phyloP scores from a whole-genome alignment of 2,329 filamentous ascomycete genomes.

The Aspergillus melleus region DNA sequence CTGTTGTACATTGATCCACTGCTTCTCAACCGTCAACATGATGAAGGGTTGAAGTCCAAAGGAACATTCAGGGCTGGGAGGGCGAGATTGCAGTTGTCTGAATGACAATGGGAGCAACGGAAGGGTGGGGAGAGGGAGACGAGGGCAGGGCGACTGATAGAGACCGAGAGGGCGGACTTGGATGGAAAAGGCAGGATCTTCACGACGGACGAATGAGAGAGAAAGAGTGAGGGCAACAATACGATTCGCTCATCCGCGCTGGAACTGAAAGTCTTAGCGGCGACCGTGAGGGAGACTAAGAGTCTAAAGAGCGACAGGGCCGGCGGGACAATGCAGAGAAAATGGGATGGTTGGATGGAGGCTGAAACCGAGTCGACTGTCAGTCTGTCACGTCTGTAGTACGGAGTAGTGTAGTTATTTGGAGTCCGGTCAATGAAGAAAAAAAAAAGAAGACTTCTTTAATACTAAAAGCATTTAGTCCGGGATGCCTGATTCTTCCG shows the following conservation, averaged over 20 bases:
- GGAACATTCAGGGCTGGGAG: constrained; percentile 32
- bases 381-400: not conserved
- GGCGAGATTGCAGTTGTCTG: constrained; percentile 1
- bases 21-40: constrained; percentile 58
- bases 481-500: not conserved
- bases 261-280: not conserved
- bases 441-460: not conserved
- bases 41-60: constrained; percentile 21
- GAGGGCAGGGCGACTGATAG: constrained; percentile 1
- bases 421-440: too few relatives aligned
- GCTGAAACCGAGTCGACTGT: too few relatives aligned
- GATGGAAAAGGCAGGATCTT: constrained; percentile 23
- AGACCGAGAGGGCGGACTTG: constrained; percentile 11
- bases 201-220: constrained; percentile 10
- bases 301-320: not conserved
- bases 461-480: not conserved
- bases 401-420: not conserved
- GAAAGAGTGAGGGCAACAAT: not conserved
- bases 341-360: not conserved
- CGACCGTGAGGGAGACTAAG: not conserved
- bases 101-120: constrained; percentile 3
- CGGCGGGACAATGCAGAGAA: constrained; percentile 1
- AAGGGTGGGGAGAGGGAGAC: not conserved
- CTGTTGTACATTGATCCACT: constrained; percentile 79
- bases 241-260: constrained; percentile 6